These are phyloP conservation scores for Gnomoniopsis smithogilvyi DNA, from an alignment of 2,329 filamentous ascomycete genomes.

Conservation along the genomic window DNA sequence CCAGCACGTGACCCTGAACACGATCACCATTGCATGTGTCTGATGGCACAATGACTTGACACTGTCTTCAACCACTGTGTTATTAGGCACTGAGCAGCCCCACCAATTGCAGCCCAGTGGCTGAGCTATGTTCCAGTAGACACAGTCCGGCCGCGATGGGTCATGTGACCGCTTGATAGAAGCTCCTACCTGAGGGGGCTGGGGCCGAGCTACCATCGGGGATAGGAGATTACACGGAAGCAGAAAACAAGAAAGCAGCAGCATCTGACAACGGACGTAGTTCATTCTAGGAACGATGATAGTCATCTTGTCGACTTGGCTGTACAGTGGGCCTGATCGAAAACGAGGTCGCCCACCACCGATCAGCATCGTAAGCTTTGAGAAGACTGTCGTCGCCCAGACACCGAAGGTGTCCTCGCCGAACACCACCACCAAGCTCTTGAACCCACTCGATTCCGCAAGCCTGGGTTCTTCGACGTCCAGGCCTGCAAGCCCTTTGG, in stretches of 20 bases:
- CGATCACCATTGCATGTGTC: too few relatives aligned
- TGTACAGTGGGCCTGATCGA: constrained; percentile 71
- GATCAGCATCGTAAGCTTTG: constrained; percentile 68
- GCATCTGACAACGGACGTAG: constrained; percentile 41
- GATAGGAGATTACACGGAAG: not conserved
- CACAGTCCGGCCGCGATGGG: too few relatives aligned
- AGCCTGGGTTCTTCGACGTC: constrained; percentile 42
- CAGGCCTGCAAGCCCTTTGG: constrained; percentile 43
- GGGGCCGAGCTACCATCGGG: too few relatives aligned
- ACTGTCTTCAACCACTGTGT: too few relatives aligned
- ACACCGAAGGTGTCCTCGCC: constrained; percentile 32
- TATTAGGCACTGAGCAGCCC: too few relatives aligned
- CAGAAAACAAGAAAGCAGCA: not conserved
- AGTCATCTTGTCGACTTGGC: constrained; percentile 78
- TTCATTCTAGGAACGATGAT: constrained; percentile 77
- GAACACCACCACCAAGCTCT: constrained; percentile 29
- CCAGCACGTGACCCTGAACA: too few relatives aligned
- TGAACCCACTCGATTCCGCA: constrained; percentile 39
- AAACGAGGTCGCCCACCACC: constrained; percentile 59
- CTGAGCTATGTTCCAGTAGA: too few relatives aligned
- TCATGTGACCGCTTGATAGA: too few relatives aligned
- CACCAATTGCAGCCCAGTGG: too few relatives aligned
- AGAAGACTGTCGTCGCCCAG: constrained; percentile 67
- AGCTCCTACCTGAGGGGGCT: too few relatives aligned
- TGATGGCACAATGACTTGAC: too few relatives aligned